Evolutionary conservation across 2,329 filamentous ascomycete genomes (phyloP), one percentile per base, ranked within the genome.

Genomic region (Penicillium sp.): DNA sequence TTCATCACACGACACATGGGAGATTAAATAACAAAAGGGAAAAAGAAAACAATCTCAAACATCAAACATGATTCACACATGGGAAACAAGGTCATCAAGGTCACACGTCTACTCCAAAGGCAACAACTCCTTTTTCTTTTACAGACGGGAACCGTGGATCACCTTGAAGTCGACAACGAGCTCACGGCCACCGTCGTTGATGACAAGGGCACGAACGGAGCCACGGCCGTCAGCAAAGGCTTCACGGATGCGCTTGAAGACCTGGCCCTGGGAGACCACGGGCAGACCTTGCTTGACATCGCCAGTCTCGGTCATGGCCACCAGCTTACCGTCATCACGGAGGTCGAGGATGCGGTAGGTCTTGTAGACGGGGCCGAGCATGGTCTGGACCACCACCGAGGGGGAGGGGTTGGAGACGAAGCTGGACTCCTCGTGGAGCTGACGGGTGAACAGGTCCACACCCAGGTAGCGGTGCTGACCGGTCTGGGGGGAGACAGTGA

Each of bases 361-460:
- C 89, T 97, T 97, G 89, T 97, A 96, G 78, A 97, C 84, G 57
- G 93, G 93, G 65, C 91, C 93, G 61, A 95, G 87, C 90, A 98
- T 97, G 78, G 91, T 97, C 86, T 98, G 93, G 66, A 98, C 91
- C 57, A 97, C 84, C 53, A 98, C 93, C 63, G 88, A 95, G 63
- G 91, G 91, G 60, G 87, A 88, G 58, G 93, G 93, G 86, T 95
- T 94, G 76, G 88, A 90, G 77, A 97, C 84, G 78, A 95, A 96
- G 66, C 86, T 91, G 49, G 89, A 95, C 85, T 98, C 93, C 79
- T 98, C 93, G 70, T 97, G 90, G 60, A 98, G 83, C 80, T 97
- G 89, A 83, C 95, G 95, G 81, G 90, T 96, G 88, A 98, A 98
- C 68, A 98, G 87, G 76, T 98, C 93, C 62, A 98, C 93, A 83